phyloP scores from a whole-genome alignment of 106 monocot species.

The Acorus calamus region DNA sequence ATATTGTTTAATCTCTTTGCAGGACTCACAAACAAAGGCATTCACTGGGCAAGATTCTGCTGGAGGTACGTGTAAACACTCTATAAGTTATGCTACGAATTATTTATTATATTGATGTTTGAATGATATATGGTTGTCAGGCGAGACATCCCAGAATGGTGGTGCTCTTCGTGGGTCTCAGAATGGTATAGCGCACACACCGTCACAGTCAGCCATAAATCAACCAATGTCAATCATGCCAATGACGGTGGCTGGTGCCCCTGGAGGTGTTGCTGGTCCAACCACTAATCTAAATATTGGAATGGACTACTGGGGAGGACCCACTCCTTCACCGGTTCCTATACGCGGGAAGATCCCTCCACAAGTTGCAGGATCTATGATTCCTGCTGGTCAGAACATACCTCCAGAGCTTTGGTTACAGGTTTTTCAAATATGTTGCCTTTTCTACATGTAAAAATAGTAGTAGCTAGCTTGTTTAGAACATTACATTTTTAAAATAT shows the following conservation, averaged over 20 bases:
- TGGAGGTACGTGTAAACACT: slow-evolving; percentile 32
- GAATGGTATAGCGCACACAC: slow-evolving; percentile 35
- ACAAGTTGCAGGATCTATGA: slow-evolving; percentile 25
- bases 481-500: no score
- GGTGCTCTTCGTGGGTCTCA: slow-evolving; percentile 23
- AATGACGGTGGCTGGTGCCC: slow-evolving; percentile 20
- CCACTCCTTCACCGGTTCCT: slow-evolving; percentile 19
- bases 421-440: slow-evolving; percentile 15
- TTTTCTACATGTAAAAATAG: no score
- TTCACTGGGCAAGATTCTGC: slow-evolving; percentile 36
- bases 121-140: slow-evolving; percentile 8
- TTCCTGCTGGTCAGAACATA: slow-evolving; percentile 29
- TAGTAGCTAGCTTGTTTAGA: no score
- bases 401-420: slow-evolving; percentile 63
- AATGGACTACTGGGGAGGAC: slow-evolving; percentile 68
- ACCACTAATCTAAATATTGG: slow-evolving; percentile 78
- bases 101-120: neutral
- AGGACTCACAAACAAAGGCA: slow-evolving; percentile 71
- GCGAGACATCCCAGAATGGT: slow-evolving; percentile 39
- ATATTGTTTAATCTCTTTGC: slow-evolving; percentile 6
- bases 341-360: slow-evolving; percentile 44
- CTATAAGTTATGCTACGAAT: neutral
- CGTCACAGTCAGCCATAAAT: slow-evolving; percentile 29
- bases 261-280: slow-evolving; percentile 33
- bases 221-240: slow-evolving; percentile 42